These are phyloP conservation scores for Tolypocladium ovalisporum DNA, from an alignment of 2,329 filamentous ascomycete species.

Conservation along the genomic window DNA sequence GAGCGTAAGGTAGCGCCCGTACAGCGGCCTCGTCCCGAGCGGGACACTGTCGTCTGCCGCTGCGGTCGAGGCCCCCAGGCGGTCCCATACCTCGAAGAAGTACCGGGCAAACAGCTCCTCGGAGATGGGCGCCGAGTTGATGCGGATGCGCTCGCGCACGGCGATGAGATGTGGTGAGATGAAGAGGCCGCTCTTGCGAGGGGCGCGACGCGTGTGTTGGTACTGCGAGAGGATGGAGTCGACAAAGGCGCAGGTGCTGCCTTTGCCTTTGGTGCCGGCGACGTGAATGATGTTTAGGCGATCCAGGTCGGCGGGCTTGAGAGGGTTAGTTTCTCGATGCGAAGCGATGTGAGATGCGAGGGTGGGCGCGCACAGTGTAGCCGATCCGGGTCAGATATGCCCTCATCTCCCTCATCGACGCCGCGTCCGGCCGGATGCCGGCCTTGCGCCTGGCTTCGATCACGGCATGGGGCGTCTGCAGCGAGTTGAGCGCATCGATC, in stretches of 20 bases:
- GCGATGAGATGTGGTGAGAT: slow-evolving; percentile 59
- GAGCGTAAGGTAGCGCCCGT: slow-evolving; percentile 54
- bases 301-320: slow-evolving; percentile 36
- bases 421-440: slow-evolving; percentile 58
- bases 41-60: slow-evolving; percentile 20
- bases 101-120: slow-evolving; percentile 50
- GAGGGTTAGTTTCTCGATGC: not conserved
- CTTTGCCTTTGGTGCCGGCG: slow-evolving; percentile 69
- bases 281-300: slow-evolving; percentile 59
- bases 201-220: slow-evolving; percentile 20
- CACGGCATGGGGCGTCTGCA: slow-evolving; percentile 79
- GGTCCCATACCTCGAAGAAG: slow-evolving; percentile 59
- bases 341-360: not conserved
- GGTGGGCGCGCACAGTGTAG: slow-evolving; percentile 42
- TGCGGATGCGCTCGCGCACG: slow-evolving; percentile 56
- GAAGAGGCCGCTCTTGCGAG: slow-evolving; percentile 48
- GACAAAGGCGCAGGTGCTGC: slow-evolving; percentile 59
- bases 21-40: slow-evolving; percentile 37
- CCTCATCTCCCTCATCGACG: slow-evolving; percentile 66
- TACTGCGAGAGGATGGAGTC: slow-evolving; percentile 50
- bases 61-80: slow-evolving; percentile 28
- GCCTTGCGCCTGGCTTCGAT: slow-evolving; percentile 70
- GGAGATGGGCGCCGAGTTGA: slow-evolving; percentile 47
- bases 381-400: slow-evolving; percentile 68
- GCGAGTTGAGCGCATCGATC: slow-evolving; percentile 72